Conservation (phyloP, 805 yeast species). For the Ogataea methanolica region DNA sequence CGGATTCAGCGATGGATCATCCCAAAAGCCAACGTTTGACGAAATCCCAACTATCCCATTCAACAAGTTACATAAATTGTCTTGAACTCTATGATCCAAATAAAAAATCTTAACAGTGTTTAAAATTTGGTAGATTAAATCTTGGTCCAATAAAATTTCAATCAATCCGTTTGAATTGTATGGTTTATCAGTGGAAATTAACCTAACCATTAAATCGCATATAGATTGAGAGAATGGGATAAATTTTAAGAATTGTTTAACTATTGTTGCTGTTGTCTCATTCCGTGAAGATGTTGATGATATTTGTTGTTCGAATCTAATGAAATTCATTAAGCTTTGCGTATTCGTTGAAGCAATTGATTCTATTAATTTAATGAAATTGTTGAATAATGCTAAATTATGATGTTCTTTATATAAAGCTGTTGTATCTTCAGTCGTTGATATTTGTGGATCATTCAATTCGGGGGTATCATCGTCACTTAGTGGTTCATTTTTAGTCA, state of each 20-base stretch:
- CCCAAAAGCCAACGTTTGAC: conserved; percentile 34
- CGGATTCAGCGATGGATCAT: conserved; percentile 13
- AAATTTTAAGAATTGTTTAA: conserved; percentile 71
- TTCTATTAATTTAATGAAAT: conserved; percentile 80
- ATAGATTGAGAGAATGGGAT: conserved; percentile 78
- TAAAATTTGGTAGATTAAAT: conserved; percentile 61
- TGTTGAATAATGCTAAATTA: conserved; percentile 26
- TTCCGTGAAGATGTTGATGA: neutral
- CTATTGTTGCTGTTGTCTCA: conserved; percentile 40
- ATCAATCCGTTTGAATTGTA: conserved; percentile 84
- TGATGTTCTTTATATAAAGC: conserved; percentile 20
- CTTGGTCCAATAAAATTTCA: conserved; percentile 65
- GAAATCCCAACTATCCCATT: conserved; percentile 73
- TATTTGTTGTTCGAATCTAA: conserved; percentile 38
- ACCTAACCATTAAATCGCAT: conserved; percentile 82
- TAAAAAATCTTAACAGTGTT: conserved; percentile 49
- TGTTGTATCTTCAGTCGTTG: neutral
- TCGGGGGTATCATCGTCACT: conserved; percentile 12
- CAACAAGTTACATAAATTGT: conserved; percentile 62
- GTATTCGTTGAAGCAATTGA: conserved; percentile 78
- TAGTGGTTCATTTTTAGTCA: neutral
- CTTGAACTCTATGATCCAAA: conserved; percentile 31
- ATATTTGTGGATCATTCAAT: neutral
- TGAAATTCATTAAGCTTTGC: conserved; percentile 68
- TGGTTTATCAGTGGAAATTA: conserved; percentile 88